Evolutionary conservation across 2,329 filamentous ascomycete genomes (phyloP), one percentile per base, ranked within the genome.

Genomic region (Setomelanomma holmii): DNA sequence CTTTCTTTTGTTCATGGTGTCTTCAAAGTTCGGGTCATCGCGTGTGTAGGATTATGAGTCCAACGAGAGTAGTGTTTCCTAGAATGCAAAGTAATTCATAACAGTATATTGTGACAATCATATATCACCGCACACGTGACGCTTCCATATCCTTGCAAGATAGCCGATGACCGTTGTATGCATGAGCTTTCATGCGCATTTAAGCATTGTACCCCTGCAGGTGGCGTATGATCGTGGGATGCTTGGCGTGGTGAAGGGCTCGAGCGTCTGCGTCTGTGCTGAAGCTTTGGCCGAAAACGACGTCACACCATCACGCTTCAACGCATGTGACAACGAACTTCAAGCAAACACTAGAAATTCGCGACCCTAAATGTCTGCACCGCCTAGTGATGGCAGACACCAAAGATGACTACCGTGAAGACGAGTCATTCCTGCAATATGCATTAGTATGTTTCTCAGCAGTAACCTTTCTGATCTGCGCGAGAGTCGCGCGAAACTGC

Each of bases 261-360:
- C 35, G 27, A 40, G 45, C 45, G 35, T 17, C 34, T 10, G 36
- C 23, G 58, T 55, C 59, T 46, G 55, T 67, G 67, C 56, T 56
- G 57, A 55, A 51, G 50, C 41, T 49, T 41, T 46, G 39, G 33
- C n/a, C 30, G 45, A 50, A 39, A 51, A 40, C 67, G 65, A 70
- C 66, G 68, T 70, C 67, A 72, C 69, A 51, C 42, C 22, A 36
- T n/a, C n/a, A n/a, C n/a, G n/a, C 24, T 11, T 27, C 27, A 39
- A 16, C 30, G 56, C 67, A 72, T 67, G 61, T 69, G 63, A 68
- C 64, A 51, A 56, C 60, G 47, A 40, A 48, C 55, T 33, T 40
- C 22, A 21, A 20, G 45, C 45, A 50, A 54, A 43, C 53, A 58
- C 42, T 40, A 45, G 44, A 21, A 45, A 42, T 22, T 20, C 45